These are phyloP conservation scores for Gnaphalium uliginosum DNA, from an alignment of 129 eudicot species.

Conservation along the genomic window DNA sequence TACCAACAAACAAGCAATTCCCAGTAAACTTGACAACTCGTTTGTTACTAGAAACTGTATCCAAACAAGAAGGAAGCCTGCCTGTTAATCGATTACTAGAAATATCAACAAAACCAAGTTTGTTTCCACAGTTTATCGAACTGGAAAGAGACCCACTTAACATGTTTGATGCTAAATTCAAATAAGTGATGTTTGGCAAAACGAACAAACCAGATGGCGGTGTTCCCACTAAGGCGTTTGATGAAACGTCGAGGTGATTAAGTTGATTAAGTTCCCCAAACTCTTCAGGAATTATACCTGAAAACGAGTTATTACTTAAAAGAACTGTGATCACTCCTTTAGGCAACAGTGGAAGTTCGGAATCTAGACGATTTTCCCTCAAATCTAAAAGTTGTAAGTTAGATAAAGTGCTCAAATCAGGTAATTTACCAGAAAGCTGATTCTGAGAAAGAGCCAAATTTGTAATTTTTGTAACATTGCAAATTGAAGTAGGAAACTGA, in stretches of 20 bases:
- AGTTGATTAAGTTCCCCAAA: constrained; percentile 47
- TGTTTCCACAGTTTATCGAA: constrained; percentile 59
- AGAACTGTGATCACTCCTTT: constrained; percentile 57
- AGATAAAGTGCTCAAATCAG: constrained; percentile 57
- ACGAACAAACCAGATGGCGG: constrained; percentile 57
- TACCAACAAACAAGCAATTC: constrained; percentile 61
- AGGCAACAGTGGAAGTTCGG: constrained; percentile 63
- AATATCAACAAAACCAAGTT: constrained; percentile 71
- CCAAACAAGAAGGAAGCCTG: constrained; percentile 64
- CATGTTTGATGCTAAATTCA: constrained; percentile 69
- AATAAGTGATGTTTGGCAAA: constrained; percentile 66
- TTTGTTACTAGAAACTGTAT: constrained; percentile 34
- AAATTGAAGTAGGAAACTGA: constrained; percentile 57
- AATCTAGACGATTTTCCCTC: constrained; percentile 65
- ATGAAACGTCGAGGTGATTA: constrained; percentile 77
- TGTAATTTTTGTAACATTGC: constrained; percentile 47
- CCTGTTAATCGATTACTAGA: constrained; percentile 69
- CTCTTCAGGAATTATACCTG: constrained; percentile 56
- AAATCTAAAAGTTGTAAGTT: constrained; percentile 68
- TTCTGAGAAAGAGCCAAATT: constrained; percentile 61
- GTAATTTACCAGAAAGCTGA: constrained; percentile 62
- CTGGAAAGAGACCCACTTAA: constrained; percentile 66
- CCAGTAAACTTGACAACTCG: constrained; percentile 61
- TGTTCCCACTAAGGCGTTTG: constrained; percentile 52
- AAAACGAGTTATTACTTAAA: constrained; percentile 65